Conservation (phyloP, 2,329 filamentous ascomycete genomes). For the Colletotrichum sp. region DNA sequence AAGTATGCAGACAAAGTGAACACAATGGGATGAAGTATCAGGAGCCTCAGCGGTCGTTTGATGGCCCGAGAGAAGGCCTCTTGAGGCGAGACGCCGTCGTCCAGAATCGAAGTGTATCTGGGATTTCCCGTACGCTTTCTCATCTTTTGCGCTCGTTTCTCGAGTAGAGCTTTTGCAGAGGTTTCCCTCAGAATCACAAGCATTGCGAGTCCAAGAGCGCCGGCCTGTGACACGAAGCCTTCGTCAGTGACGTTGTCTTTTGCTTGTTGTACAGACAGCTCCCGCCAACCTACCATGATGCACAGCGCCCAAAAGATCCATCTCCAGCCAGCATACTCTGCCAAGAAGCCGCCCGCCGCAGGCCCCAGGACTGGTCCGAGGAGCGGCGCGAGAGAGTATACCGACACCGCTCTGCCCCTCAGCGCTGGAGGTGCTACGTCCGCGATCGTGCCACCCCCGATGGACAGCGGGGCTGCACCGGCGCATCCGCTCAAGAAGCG, state of each 20-base stretch:
- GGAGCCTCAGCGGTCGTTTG: conserved; percentile 50
- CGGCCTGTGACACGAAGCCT: conserved; percentile 35
- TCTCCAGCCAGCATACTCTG: conserved; percentile 32
- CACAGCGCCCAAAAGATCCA: conserved; percentile 55
- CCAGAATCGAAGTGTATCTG: conserved; percentile 19
- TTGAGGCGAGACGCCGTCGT: conserved; percentile 15
- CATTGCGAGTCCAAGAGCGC: conserved; percentile 35
- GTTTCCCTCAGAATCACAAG: conserved; percentile 50
- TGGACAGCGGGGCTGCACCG: conserved; percentile 29
- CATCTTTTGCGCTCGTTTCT: conserved; percentile 53
- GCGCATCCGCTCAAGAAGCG: conserved; percentile 32
- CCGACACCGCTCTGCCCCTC: conserved; percentile 36
- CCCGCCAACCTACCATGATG: conserved; percentile 33
- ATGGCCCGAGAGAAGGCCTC: conserved; percentile 37
- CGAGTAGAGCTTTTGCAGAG: conserved; percentile 50
- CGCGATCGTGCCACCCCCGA: conserved; percentile 38
- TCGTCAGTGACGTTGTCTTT: neutral
- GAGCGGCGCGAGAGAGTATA: conserved; percentile 36
- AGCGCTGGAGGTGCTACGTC: conserved; percentile 36
- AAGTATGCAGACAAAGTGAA: conserved; percentile 45
- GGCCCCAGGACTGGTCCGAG: conserved; percentile 35
- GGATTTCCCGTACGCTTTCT: conserved; percentile 35
- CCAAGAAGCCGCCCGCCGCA: conserved; percentile 34
- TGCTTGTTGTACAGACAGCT: neutral
- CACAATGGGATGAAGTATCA: conserved; percentile 57